Conservation (phyloP, 148 eudicot species). For the Chenopodium berlandieri region DNA sequence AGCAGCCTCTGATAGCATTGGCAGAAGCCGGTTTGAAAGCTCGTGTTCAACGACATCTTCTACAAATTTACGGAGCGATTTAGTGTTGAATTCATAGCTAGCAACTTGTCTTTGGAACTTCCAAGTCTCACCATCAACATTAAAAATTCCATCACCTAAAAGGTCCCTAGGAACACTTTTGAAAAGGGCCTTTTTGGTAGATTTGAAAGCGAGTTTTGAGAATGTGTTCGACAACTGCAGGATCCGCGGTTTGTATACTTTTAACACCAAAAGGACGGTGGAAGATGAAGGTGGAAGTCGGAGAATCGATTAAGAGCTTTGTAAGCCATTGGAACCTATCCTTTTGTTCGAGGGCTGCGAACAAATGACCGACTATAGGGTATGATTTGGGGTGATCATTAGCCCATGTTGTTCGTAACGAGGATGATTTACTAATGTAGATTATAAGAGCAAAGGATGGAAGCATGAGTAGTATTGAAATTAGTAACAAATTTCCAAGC, state of each 20-base stretch:
- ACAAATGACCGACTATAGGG: slow-evolving; percentile 23
- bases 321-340: slow-evolving; percentile 24
- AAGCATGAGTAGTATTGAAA: slow-evolving; percentile 15
- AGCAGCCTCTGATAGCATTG: slow-evolving; percentile 25
- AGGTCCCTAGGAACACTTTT: slow-evolving; percentile 25
- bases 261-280: slow-evolving; percentile 11
- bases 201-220: slow-evolving; percentile 22
- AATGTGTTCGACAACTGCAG: slow-evolving; percentile 15
- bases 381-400: slow-evolving; percentile 20
- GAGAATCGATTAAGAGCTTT: slow-evolving; percentile 8
- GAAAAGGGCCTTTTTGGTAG: slow-evolving; percentile 35
- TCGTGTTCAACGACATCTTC: slow-evolving; percentile 40
- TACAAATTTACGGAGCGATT: slow-evolving; percentile 35
- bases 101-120: slow-evolving; percentile 46
- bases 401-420: neutral
- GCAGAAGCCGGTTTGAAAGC: slow-evolving; percentile 35
- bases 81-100: slow-evolving; percentile 45
- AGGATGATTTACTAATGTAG: neutral
- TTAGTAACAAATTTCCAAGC: slow-evolving; percentile 6
- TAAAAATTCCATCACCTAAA: slow-evolving; percentile 45
- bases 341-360: slow-evolving; percentile 13
- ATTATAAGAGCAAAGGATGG: slow-evolving; percentile 1
- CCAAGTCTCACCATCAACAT: slow-evolving; percentile 43
- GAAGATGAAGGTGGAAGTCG: slow-evolving; percentile 14
- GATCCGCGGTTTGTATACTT: slow-evolving; percentile 22